phyloP scores from a whole-genome alignment of 306 rosid genomes.

The Begonia peltatifolia region DNA sequence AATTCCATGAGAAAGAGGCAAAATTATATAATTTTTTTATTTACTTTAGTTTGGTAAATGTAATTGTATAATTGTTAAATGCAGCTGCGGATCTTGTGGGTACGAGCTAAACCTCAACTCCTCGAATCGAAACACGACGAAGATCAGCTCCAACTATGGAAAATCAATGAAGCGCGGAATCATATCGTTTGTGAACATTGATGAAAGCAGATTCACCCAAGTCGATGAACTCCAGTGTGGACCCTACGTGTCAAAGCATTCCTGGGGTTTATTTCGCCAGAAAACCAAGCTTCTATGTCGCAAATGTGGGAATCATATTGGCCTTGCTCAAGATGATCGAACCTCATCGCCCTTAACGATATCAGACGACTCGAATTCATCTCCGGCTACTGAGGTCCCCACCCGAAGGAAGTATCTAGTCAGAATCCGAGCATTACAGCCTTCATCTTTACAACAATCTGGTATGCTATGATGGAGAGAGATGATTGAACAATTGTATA shows the following conservation, averaged over 20 bases:
- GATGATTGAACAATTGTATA: too few relatives aligned
- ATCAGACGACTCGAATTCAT: conserved; percentile 29
- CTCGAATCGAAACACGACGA: conserved; percentile 46
- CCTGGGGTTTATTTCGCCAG: conserved; percentile 62
- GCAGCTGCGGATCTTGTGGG: conserved; percentile 84
- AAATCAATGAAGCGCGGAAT: conserved; percentile 78
- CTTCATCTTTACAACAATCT: conserved; percentile 47
- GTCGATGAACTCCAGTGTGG: conserved; percentile 58
- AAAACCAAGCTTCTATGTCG: conserved; percentile 78
- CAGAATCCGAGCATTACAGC: conserved; percentile 66
- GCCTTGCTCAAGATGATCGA: conserved; percentile 34
- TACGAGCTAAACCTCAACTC: conserved; percentile 78
- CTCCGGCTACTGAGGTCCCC: conserved; percentile 22
- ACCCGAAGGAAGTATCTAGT: conserved; percentile 41
- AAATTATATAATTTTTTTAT: not conserved
- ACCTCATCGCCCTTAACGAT: conserved; percentile 26
- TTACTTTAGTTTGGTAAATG: not conserved
- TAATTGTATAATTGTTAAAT: conserved; percentile 3
- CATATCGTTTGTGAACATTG: conserved; percentile 64
- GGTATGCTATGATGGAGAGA: conserved; percentile 1
- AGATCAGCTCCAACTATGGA: conserved; percentile 69
- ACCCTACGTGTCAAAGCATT: conserved; percentile 55
- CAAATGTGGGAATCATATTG: conserved; percentile 66
- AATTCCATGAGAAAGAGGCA: too few relatives aligned
- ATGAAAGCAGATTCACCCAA: conserved; percentile 61